Evolutionary conservation across 1,139 yeast species (phyloP).

Genomic region (Trichomonascaceae sp.): DNA sequence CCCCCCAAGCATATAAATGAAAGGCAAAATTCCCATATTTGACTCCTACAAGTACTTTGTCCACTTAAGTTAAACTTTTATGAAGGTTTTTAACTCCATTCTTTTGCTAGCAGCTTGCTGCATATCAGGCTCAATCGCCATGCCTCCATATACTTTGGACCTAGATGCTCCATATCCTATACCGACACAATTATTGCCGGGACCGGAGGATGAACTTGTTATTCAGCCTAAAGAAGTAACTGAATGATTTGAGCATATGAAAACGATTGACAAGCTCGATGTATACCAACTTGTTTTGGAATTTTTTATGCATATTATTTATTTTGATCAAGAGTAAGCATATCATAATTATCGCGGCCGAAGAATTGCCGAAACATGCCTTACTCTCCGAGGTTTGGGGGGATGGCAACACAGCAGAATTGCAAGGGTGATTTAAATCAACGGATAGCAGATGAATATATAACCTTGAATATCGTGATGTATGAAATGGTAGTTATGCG

Average conservation of each 20-base stretch:
- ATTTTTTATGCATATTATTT: background rate
- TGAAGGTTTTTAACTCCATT: background rate
- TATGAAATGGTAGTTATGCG: no score
- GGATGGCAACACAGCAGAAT: background rate
- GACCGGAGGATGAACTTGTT: background rate
- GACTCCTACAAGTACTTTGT: background rate
- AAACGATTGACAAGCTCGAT: background rate
- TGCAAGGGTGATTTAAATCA: background rate
- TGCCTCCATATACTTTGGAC: background rate
- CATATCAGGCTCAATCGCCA: background rate
- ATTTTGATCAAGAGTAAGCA: background rate
- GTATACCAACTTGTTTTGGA: background rate
- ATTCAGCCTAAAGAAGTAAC: background rate
- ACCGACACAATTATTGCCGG: conserved; percentile 5
- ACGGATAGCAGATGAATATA: background rate
- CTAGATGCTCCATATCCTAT: conserved; percentile 3
- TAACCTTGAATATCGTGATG: background rate
- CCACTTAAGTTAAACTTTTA: background rate
- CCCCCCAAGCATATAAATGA: background rate
- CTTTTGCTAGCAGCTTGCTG: background rate
- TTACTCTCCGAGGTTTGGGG: no score
- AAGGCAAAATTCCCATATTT: background rate
- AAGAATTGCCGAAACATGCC: background rate
- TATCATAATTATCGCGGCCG: background rate
- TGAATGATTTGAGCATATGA: background rate